A percentile compares a stretch with the other conserved stretches of the same genome.
Conservation (phyloP, 2,329 filamentous ascomycete species). For the Xylaria multiplex region DNA sequence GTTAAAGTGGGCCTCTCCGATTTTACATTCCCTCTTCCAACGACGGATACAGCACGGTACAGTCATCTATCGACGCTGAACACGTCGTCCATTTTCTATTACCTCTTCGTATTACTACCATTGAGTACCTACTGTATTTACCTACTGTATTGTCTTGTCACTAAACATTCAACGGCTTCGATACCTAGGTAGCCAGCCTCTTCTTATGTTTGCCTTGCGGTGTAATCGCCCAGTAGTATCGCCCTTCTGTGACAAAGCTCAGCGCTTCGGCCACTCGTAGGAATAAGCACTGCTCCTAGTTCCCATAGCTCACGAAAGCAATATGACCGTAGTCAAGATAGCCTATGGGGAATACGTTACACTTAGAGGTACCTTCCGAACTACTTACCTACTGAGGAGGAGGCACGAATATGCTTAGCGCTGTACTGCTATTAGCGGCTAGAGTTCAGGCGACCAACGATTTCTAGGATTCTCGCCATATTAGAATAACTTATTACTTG, state of each 20-base stretch:
- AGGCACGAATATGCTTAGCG: neutral
- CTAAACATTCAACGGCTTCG: no score
- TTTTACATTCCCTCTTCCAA: neutral
- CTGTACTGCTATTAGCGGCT: neutral
- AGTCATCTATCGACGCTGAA: neutral
- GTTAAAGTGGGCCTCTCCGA: slow-evolving; percentile 19
- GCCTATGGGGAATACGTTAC: neutral
- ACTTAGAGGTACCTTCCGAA: slow-evolving; percentile 2
- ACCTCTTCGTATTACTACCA: no score
- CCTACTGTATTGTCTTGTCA: no score
- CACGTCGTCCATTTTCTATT: no score
- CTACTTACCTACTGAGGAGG: slow-evolving; percentile 8
- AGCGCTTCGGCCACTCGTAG: neutral
- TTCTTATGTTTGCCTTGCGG: neutral
- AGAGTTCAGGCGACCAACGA: neutral
- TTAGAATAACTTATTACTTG: neutral
- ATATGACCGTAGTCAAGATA: slow-evolving; percentile 1
- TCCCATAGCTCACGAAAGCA: neutral
- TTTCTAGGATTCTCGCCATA: neutral
- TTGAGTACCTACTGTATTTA: no score
- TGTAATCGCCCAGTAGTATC: neutral
- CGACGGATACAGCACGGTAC: neutral
- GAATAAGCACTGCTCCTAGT: neutral
- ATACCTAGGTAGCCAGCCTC: no score
- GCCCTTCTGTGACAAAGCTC: neutral